Percentiles rank a stretch among this genome's conserved stretches.
Evolutionary conservation across 805 yeast species (phyloP).

Genomic region (Tetrapisispora pingtungensis): DNA sequence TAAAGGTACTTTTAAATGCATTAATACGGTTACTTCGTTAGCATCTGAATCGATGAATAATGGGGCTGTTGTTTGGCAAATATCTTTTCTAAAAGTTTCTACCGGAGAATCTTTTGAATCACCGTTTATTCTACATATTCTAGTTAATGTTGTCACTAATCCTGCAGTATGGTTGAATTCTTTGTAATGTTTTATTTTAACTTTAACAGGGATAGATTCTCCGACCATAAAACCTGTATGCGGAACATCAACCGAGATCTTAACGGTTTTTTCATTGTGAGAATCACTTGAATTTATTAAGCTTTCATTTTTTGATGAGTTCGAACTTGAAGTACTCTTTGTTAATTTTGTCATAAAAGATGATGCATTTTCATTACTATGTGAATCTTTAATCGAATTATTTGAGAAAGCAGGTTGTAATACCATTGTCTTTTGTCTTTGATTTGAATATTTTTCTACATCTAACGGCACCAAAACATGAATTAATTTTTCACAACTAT

Average conservation of each 20-base stretch:
- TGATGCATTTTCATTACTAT: slow-evolving; percentile 11
- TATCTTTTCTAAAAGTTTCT: slow-evolving; percentile 67
- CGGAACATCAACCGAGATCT: slow-evolving; percentile 38
- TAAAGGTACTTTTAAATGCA: slow-evolving; percentile 63
- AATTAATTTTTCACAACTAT: slow-evolving; percentile 47
- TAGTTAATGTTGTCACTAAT: slow-evolving; percentile 63
- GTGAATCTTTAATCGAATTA: not conserved
- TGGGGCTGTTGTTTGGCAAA: slow-evolving; percentile 69
- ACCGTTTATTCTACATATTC: slow-evolving; percentile 63
- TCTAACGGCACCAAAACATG: slow-evolving; percentile 65
- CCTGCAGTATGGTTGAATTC: slow-evolving; percentile 62
- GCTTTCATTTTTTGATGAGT: slow-evolving; percentile 5
- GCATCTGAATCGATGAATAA: slow-evolving; percentile 64
- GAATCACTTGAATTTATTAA: slow-evolving; percentile 3
- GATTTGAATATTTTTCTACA: slow-evolving; percentile 52
- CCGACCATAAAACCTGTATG: slow-evolving; percentile 70
- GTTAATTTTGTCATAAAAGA: slow-evolving; percentile 20
- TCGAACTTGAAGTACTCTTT: slow-evolving; percentile 14
- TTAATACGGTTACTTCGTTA: slow-evolving; percentile 44
- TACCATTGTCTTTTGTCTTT: slow-evolving; percentile 55
- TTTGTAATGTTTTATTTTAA: slow-evolving; percentile 59
- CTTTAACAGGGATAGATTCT: slow-evolving; percentile 63
- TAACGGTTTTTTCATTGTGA: slow-evolving; percentile 26
- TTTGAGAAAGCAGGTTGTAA: slow-evolving; percentile 40
- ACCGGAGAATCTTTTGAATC: slow-evolving; percentile 35